Percentiles rank a stretch among this genome's conserved stretches.
Evolutionary conservation across 495 filamentous ascomycete species (phyloP).

Genomic region (Aspergillus conjunctus): DNA sequence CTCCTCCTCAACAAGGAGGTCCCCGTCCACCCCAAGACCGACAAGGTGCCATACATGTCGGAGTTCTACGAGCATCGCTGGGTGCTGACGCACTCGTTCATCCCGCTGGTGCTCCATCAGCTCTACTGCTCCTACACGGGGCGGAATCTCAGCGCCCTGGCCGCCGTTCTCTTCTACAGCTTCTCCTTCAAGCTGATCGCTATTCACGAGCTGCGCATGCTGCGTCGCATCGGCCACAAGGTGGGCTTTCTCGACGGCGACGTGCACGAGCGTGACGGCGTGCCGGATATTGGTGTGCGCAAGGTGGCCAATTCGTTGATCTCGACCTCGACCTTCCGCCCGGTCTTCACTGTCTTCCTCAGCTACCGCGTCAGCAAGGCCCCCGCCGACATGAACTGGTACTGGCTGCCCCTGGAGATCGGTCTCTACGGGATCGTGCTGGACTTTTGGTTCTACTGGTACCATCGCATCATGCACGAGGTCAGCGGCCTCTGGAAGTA

Average conservation of each 20-base stretch:
- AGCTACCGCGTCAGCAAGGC: constrained; percentile 22
- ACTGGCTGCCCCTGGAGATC: constrained; percentile 40
- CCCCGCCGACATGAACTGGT: constrained; percentile 30
- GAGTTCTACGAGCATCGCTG: constrained; percentile 35
- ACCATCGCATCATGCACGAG: constrained; percentile 48
- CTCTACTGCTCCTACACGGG: constrained; percentile 31
- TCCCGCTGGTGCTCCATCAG: constrained; percentile 34
- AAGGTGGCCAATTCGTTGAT: constrained; percentile 29
- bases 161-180: constrained; percentile 32
- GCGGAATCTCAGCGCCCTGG: constrained; percentile 24
- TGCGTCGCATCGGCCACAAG: constrained; percentile 30
- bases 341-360: constrained; percentile 27
- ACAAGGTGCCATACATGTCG: constrained; percentile 35
- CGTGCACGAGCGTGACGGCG: constrained; percentile 30
- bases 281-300: constrained; percentile 29
- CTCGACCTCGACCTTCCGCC: constrained; percentile 26
- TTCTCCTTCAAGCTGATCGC: constrained; percentile 36
- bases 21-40: constrained; percentile 35
- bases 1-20: constrained; percentile 28
- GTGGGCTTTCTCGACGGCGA: constrained; percentile 34
- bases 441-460: constrained; percentile 53
- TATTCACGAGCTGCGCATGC: constrained; percentile 36
- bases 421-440: constrained; percentile 46
- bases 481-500: constrained; percentile 42
- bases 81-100: constrained; percentile 32